Evolutionary conservation across 169 alveolate genomes (phyloP).

Genomic region (Babesia sp.): DNA sequence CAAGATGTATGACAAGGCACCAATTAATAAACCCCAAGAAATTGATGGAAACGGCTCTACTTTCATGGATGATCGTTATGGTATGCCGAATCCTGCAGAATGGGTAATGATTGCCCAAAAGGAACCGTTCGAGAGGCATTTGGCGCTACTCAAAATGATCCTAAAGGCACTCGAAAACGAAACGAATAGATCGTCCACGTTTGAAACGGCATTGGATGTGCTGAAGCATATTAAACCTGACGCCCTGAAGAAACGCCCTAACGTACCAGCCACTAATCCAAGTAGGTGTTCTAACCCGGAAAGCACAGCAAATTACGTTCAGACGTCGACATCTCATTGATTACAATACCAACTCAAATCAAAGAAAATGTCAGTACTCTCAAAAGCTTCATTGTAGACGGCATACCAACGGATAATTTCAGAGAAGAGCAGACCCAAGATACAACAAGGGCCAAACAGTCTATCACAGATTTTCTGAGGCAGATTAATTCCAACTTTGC

Average conservation of each 20-base stretch:
- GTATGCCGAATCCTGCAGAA: constrained; percentile 43
- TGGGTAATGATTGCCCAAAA: constrained; percentile 28
- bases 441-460: neutral
- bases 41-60: neutral
- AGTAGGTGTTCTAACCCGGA: neutral
- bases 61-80: neutral
- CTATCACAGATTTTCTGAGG: constrained; percentile 30
- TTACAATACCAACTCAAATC: constrained; percentile 12
- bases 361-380: constrained; percentile 12
- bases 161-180: constrained; percentile 23
- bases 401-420: constrained; percentile 39
- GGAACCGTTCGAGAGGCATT: constrained; percentile 28
- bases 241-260: neutral
- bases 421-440: neutral
- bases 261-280: neutral
- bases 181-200: neutral
- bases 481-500: constrained; percentile 28
- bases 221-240: constrained; percentile 20
- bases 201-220: neutral
- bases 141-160: constrained; percentile 34
- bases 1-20: constrained; percentile 6
- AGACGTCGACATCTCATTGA: neutral
- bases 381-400: constrained; percentile 35
- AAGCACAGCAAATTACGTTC: neutral
- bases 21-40: neutral